Base-by-base conservation (phyloP, 2,329 filamentous ascomycete species). In the Colletotrichum costaricense region DNA sequence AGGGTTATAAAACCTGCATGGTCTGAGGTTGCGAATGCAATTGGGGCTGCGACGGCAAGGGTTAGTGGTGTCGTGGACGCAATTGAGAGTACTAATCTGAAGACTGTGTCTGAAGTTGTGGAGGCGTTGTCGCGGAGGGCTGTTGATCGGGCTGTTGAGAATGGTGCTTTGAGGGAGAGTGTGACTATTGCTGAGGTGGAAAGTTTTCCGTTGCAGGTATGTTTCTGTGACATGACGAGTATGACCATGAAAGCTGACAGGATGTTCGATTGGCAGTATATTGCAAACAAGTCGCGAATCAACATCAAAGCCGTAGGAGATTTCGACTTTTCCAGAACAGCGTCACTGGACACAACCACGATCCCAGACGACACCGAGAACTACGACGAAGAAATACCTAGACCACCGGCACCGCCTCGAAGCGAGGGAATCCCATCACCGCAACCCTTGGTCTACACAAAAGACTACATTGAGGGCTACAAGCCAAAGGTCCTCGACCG, bases 21-120 rank as follows among this genome's bases (percentile, higher is more conserved):
- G 84, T 87, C 89, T 2, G 86, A 85, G 2, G 88, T 92, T 1
- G 91, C 91, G 14, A 93, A 93, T 76, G 91, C 91, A 0, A 90
- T 93, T 16, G 91, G 91, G 3, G 91, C 90, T 14, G 90, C 90
- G 0, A 90, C 89, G 70, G 89, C 90, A 1, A 82, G 88, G 56
- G 89, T 92, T 5, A 90, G 88, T 71, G 86, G 87, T 2, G 85
- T 88, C 0, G 82, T 88, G 7, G 88, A 89, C 72, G 86, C 84
- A 0, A 84, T 89, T 22, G 85, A 87, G 68, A 86, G 85, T 0
- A 88, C 86, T 0, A 86, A 86, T 66, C 78, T 78, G 0, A 83
- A 81, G 69, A 80, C 83, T 2, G 79, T 79, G 0, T 74, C 80
- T 16, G 79, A 84, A 54, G 75, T 85, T 0, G 76, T 86, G 0